Evolutionary conservation across 2,329 filamentous ascomycete species (phyloP).

Genomic region (Hymenoscyphus repandus): DNA sequence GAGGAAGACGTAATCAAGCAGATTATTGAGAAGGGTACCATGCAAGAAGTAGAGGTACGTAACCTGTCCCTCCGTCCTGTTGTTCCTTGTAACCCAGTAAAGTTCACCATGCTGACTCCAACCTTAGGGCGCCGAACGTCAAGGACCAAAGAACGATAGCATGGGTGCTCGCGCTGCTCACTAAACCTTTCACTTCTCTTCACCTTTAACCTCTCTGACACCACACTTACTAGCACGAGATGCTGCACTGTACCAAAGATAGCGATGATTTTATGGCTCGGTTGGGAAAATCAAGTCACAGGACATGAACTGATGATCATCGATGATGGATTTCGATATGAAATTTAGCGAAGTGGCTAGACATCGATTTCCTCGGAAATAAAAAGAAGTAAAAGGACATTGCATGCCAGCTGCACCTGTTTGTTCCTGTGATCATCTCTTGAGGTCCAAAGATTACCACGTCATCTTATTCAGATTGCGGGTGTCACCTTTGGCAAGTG

Average conservation of each 20-base stretch:
- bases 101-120: background rate
- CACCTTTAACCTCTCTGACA: background rate
- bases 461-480: too few species aligned
- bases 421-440: too few species aligned
- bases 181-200: slow-evolving; percentile 14
- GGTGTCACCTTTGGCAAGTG: too few species aligned
- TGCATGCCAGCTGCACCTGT: too few species aligned
- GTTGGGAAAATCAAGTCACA: background rate
- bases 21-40: slow-evolving; percentile 71
- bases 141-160: slow-evolving; percentile 30
- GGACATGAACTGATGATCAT: slow-evolving; percentile 4
- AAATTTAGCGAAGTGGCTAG: background rate
- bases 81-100: background rate
- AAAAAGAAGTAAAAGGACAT: background rate
- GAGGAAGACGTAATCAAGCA: slow-evolving; percentile 76
- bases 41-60: slow-evolving; percentile 54
- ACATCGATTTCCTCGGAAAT: background rate
- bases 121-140: slow-evolving; percentile 1
- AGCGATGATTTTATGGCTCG: slow-evolving; percentile 1
- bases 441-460: too few species aligned
- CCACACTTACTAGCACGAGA: background rate
- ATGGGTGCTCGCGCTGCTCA: slow-evolving; percentile 25
- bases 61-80: background rate
- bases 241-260: background rate
- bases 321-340: slow-evolving; percentile 5